Evolutionary conservation across 2,329 filamentous ascomycete genomes (phyloP), one percentile per base, ranked within the genome.

Genomic region (Fragosphaeria purpurea): DNA sequence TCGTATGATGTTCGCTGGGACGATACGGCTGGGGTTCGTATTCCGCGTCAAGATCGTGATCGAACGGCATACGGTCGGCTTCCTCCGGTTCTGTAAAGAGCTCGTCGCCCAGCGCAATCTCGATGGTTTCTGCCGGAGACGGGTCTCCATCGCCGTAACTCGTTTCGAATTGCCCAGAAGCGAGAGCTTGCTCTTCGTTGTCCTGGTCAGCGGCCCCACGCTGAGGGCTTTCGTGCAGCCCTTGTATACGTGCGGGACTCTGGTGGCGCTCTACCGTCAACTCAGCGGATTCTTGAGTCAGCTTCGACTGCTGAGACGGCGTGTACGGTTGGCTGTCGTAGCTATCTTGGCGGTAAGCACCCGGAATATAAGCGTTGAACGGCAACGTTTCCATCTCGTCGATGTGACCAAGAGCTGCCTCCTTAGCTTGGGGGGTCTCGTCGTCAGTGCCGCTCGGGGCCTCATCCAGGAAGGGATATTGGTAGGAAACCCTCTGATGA

Each of bases 381-480:
- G 51, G 38, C 37, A 45, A 46, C 13, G 22, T 30, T 12, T 49
- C 42, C 4, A n/a, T 4, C 4, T 46, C 11, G 8, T 40, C 34
- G 22, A 37, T 13, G 7, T 11, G 45, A 7, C 13, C 39, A 5
- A 33, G 10, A 5, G 31, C 10, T 4, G 33, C 33, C 22, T 41
- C 22, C 32, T 44, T 38, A 22, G 34, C 42, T 33, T 33, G 22
- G 13, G 50, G 42, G n/a, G 50, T 42, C 2, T 34, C 53, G 32
- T 41, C 44, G 31, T 50, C 45, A 5, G 30, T 50, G 32, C 38
- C 44, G 31, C 48, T 42, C 5, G 30, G 12, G 10, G 50, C 57
- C 3, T 74, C 71, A 35, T 77, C 72, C 6, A 72, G 70, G 48
- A 77, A 78, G 1, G 74, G 72, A 53, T 72, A 74, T 50, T 70